Conservation (phyloP, 805 yeast genomes). For the Metschnikowia reukaufii region DNA sequence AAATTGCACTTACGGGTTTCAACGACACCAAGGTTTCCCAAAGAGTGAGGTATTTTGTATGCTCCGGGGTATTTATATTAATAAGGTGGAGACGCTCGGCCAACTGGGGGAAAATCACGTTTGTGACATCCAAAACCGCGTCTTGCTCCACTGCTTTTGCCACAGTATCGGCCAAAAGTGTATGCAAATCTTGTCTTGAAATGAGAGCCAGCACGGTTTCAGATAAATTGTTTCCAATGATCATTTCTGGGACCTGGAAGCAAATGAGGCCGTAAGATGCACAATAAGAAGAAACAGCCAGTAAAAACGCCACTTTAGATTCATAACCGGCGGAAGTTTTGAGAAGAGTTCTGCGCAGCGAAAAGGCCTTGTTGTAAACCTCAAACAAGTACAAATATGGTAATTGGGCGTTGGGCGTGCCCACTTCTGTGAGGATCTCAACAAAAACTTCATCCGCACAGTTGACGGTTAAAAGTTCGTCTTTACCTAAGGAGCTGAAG, state of each 20-base stretch:
- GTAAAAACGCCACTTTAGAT: constrained; percentile 40
- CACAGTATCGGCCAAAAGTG: constrained; percentile 56
- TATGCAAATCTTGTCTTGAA: constrained; percentile 13
- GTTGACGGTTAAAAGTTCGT: constrained; percentile 25
- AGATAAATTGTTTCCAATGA: constrained; percentile 40
- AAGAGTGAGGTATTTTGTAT: constrained; percentile 52
- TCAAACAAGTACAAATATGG: constrained; percentile 50
- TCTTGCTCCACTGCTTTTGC: constrained; percentile 66
- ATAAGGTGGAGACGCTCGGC: constrained; percentile 36
- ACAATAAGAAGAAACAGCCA: constrained; percentile 49
- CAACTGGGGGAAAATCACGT: constrained; percentile 48
- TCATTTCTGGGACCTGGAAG: constrained; percentile 69
- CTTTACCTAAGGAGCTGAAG: constrained; percentile 24
- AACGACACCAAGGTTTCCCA: constrained; percentile 58
- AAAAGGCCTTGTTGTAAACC: constrained; percentile 44
- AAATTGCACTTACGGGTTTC: constrained; percentile 59
- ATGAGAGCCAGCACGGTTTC: constrained; percentile 28
- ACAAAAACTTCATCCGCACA: constrained; percentile 52
- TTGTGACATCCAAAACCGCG: constrained; percentile 57
- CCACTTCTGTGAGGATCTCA: constrained; percentile 56
- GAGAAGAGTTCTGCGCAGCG: constrained; percentile 43
- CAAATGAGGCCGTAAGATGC: constrained; percentile 66
- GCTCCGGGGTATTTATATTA: constrained; percentile 52
- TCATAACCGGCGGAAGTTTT: constrained; percentile 39
- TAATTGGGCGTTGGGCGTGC: constrained; percentile 37